These are phyloP conservation scores for Acorus calamus DNA, from an alignment of 106 monocot species.

Conservation along the genomic window DNA sequence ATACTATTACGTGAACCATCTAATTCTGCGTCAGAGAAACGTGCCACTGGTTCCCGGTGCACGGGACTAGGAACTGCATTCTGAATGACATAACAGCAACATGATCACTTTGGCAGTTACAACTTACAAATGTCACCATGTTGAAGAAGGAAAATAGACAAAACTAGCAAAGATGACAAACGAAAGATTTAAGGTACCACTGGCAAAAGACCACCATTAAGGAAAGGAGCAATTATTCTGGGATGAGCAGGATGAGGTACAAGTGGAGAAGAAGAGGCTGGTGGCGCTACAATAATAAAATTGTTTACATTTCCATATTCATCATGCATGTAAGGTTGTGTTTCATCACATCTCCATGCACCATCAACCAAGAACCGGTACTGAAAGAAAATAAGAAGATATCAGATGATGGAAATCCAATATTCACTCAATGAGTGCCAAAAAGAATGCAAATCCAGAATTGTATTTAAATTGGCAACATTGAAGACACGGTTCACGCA, in stretches of 20 bases:
- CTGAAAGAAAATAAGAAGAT: constrained; percentile 2
- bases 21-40: constrained; percentile 6
- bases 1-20: constrained; percentile 5
- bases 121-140: not conserved
- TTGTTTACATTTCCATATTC: constrained; percentile 16
- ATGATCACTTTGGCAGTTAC: not conserved
- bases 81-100: constrained; percentile 2
- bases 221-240: constrained; percentile 5
- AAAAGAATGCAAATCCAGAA: not conserved
- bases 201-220: constrained; percentile 4
- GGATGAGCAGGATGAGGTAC: not conserved
- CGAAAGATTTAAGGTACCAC: constrained; percentile 3
- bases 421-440: not conserved
- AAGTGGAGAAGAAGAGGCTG: not conserved
- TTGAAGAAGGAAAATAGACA: not conserved
- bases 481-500: not conserved
- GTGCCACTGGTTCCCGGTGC: constrained; percentile 1
- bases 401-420: not conserved
- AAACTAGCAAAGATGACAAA: not conserved
- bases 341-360: constrained; percentile 17
- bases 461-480: not conserved
- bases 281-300: constrained; percentile 4
- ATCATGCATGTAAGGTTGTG: constrained; percentile 4
- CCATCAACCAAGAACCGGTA: constrained; percentile 29
- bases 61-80: not conserved